These are phyloP conservation scores for Baeospora myosura DNA, from an alignment of 1,284 basidiomycete genomes.

Conservation along the genomic window DNA sequence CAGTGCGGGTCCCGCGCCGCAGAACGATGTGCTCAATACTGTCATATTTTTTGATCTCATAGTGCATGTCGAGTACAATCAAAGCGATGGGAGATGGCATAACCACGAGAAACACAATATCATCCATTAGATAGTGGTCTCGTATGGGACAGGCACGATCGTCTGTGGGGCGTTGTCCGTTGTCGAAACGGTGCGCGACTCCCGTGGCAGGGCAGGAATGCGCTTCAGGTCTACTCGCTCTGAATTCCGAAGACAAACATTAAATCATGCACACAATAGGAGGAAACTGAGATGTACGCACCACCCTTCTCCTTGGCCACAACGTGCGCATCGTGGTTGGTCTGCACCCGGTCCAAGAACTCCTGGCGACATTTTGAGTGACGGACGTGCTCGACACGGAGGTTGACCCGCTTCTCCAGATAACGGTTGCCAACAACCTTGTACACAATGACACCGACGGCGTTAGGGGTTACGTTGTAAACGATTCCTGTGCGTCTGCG, in stretches of 20 bases:
- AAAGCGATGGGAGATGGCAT: too few relatives aligned
- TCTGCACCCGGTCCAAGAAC: conserved; percentile 94
- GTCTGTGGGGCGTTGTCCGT: conserved; percentile 86
- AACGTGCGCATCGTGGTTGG: conserved; percentile 81
- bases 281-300: conserved; percentile 35
- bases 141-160: conserved; percentile 85
- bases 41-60: too few relatives aligned
- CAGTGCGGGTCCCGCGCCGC: too few relatives aligned
- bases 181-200: conserved; percentile 70
- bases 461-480: conserved; percentile 94
- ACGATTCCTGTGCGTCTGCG: conserved; percentile 90
- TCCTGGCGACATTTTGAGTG: conserved; percentile 99
- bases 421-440: conserved; percentile 99
- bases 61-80: too few relatives aligned
- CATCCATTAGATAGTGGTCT: conserved; percentile 66
- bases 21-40: too few relatives aligned
- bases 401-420: conserved; percentile 99
- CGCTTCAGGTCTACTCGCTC: conserved; percentile 86
- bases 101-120: background rate
- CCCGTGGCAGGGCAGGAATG: conserved; percentile 79
- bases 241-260: conserved; percentile 25
- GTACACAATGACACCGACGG: conserved; percentile 96
- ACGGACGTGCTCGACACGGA: conserved; percentile 95
- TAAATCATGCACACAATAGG: conserved; percentile 1
- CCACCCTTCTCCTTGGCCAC: conserved; percentile 87